phyloP scores from a whole-genome alignment of 2,329 filamentous ascomycete genomes.

The Pyricularia sp. region DNA sequence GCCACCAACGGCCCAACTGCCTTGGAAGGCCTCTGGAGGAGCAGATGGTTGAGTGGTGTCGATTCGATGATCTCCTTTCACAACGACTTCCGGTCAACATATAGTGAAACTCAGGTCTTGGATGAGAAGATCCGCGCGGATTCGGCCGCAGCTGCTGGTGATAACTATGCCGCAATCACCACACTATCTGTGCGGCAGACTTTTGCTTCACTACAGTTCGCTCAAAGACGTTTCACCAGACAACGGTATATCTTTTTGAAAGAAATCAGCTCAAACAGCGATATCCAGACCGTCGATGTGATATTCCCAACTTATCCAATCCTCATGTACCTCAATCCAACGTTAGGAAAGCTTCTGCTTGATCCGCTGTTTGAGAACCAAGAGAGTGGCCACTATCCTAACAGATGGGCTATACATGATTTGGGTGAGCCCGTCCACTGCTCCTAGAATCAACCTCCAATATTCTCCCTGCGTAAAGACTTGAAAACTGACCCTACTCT shows the following conservation, averaged over 20 bases:
- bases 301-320: slow-evolving; percentile 79
- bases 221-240: slow-evolving; percentile 48
- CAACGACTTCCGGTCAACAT: slow-evolving; percentile 57
- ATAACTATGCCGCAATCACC: slow-evolving; percentile 67
- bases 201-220: slow-evolving; percentile 67
- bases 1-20: slow-evolving; percentile 47
- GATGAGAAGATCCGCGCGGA: slow-evolving; percentile 60
- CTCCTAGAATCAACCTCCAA: too few relatives aligned
- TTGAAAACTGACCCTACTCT: neutral
- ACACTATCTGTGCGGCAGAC: slow-evolving; percentile 73
- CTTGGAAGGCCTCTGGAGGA: slow-evolving; percentile 70
- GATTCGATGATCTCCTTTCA: slow-evolving; percentile 67
- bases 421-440: slow-evolving; percentile 21
- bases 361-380: slow-evolving; percentile 74
- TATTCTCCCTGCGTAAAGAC: neutral
- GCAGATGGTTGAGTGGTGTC: slow-evolving; percentile 54
- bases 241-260: slow-evolving; percentile 75
- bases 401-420: slow-evolving; percentile 69
- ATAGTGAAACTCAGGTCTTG: slow-evolving; percentile 48
- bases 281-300: slow-evolving; percentile 79
- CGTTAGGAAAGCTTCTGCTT: slow-evolving; percentile 66
- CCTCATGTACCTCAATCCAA: slow-evolving; percentile 73
- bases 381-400: slow-evolving; percentile 71
- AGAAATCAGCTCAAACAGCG: slow-evolving; percentile 82
- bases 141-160: slow-evolving; percentile 56